Evolutionary conservation across 805 yeast species (phyloP).

Genomic region (Saccharomycopsis babjevae): DNA sequence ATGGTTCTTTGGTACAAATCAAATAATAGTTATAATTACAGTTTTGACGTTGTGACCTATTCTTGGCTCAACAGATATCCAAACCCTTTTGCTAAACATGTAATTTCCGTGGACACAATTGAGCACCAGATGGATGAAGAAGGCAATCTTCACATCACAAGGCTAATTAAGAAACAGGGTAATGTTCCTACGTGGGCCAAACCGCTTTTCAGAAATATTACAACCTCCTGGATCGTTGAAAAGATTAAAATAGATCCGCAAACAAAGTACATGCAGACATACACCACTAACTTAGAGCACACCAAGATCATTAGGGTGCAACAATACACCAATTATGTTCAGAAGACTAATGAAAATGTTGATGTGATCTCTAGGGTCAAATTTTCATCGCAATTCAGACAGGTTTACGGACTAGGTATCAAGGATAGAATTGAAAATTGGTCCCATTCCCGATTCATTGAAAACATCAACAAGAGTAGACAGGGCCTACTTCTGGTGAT

Average conservation of each 20-base stretch:
- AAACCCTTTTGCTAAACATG: conserved; percentile 78
- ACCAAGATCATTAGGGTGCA: conserved; percentile 67
- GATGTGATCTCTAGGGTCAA: conserved; percentile 50
- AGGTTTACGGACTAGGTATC: conserved; percentile 36
- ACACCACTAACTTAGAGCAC: conserved; percentile 79
- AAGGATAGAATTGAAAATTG: conserved; percentile 71
- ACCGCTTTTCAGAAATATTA: conserved; percentile 60
- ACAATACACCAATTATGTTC: conserved; percentile 54
- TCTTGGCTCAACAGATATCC: conserved; percentile 70
- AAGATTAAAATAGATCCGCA: conserved; percentile 61
- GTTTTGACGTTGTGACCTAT: conserved; percentile 61
- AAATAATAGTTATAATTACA: conserved; percentile 47
- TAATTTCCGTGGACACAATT: conserved; percentile 71
- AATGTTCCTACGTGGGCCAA: conserved; percentile 69
- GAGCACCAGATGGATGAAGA: conserved; percentile 45
- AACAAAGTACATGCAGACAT: conserved; percentile 45
- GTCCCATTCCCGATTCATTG: conserved; percentile 62
- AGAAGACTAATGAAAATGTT: conserved; percentile 28
- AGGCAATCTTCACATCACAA: conserved; percentile 61
- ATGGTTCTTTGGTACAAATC: conserved; percentile 61
- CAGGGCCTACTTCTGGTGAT: conserved; percentile 72
- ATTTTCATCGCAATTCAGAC: conserved; percentile 58
- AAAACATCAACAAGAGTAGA: conserved; percentile 55
- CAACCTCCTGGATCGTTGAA: conserved; percentile 77
- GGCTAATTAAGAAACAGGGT: conserved; percentile 70